Conservation (phyloP, 2,329 filamentous ascomycete species). For the Alternaria ethzedia region DNA sequence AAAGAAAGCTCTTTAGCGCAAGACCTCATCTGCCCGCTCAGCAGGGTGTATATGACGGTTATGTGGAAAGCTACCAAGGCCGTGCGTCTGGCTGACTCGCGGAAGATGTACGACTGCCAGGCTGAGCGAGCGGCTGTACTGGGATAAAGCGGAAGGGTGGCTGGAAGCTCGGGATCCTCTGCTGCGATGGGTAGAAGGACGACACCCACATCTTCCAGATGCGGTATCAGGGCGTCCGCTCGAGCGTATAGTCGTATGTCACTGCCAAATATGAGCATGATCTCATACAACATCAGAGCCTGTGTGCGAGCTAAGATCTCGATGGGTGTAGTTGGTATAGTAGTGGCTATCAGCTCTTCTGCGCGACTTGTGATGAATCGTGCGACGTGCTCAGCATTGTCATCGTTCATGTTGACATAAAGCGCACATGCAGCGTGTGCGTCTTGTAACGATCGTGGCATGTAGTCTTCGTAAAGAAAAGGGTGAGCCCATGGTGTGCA, state of each 20-base stretch:
- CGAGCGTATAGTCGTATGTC: slow-evolving; percentile 29
- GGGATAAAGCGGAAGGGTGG: slow-evolving; percentile 48
- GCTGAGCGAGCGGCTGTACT: slow-evolving; percentile 48
- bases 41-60: slow-evolving; percentile 28
- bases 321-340: slow-evolving; percentile 13
- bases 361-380: slow-evolving; percentile 56
- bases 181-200: slow-evolving; percentile 11
- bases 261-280: slow-evolving; percentile 34
- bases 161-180: slow-evolving; percentile 19
- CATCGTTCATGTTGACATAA: slow-evolving; percentile 57
- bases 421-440: slow-evolving; percentile 61
- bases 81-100: slow-evolving; percentile 62
- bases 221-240: slow-evolving; percentile 21
- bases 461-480: slow-evolving; percentile 57
- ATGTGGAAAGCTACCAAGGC: slow-evolving; percentile 59
- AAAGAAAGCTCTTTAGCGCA: slow-evolving; percentile 18
- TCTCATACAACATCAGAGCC: slow-evolving; percentile 38
- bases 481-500: slow-evolving; percentile 62
- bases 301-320: slow-evolving; percentile 39
- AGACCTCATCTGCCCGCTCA: slow-evolving; percentile 18
- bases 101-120: slow-evolving; percentile 61
- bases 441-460: slow-evolving; percentile 62
- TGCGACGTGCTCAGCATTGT: slow-evolving; percentile 58
- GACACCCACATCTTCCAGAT: slow-evolving; percentile 21
- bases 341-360: slow-evolving; percentile 50